Base-by-base conservation (phyloP, 352 stramenopile species). In the Phytophthora lateralis region DNA sequence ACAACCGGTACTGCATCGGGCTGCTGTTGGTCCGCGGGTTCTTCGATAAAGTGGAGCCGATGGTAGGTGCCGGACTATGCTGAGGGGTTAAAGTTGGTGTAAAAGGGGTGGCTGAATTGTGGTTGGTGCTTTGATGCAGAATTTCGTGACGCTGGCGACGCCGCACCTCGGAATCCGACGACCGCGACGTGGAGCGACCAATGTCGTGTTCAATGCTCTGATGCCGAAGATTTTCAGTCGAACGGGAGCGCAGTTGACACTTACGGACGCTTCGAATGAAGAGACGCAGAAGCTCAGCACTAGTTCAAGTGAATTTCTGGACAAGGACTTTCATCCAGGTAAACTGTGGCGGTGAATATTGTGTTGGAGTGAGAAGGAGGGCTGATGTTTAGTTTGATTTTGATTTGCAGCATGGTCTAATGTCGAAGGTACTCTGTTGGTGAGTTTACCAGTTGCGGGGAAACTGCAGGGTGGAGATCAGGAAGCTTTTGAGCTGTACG, bases 71-170 rank as follows among this genome's bases (percentile, higher is more conserved):
- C 7, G 20, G 8, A 30, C 12, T 14, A n/a, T 17, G 21, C 53
- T 27, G 35, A 17, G 15, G 48, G 37, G 14, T 46, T 20, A 26
- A 30, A n/a, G 6, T 8, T 8, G 1, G 8, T 44, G 26, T 49
- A 27, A 34, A 54, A 9, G 17, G 32, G 18, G 15, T 53, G 15
- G 46, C 54, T 60, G 26, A 65, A 52, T 11, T 48, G 18, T 35
- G 24, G 6, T 17, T 55, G 37, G 9, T 46, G 32, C 14, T n/a
- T n/a, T 54, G 30, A 0, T 57, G 32, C 61, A 94, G 85, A 95
- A 93, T 60, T 91, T 95, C 38, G 80, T 95, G 45, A 88, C 85
- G 34, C 63, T 94, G 32, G 85, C 85, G 38, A 82, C 81, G 29
- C 85, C 85, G n/a, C 83, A 95, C 39, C 60, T 95, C 48, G 85